These are phyloP conservation scores for Heimioporus sp. DNA, from an alignment of 768 basidiomycete species.

Conservation along the genomic window DNA sequence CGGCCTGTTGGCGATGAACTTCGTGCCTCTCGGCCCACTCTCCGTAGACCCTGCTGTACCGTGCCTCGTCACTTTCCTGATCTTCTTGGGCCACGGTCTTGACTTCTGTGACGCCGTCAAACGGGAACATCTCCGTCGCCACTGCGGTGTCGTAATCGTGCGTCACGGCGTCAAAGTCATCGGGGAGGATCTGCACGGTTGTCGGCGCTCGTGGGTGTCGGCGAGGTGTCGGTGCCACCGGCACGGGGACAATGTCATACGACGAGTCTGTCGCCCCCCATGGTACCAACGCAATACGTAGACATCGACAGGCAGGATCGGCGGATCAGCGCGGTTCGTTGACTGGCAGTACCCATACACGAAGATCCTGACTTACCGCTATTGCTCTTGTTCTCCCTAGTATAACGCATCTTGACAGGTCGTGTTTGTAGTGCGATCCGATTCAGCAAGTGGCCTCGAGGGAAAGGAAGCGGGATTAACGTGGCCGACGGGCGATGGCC, in stretches of 20 bases:
- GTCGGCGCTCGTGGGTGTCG: constrained; percentile 31
- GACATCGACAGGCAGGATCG: constrained; percentile 15
- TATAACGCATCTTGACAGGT: constrained; percentile 19
- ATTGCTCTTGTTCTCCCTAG: constrained; percentile 23
- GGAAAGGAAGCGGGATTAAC: not conserved
- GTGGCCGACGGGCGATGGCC: not conserved
- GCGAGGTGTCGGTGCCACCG: constrained; percentile 6
- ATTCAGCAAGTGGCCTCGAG: not conserved
- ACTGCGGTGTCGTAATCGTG: constrained; percentile 27
- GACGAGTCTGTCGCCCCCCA: constrained; percentile 28
- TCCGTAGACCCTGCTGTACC: constrained; percentile 31
- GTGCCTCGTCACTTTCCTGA: not conserved
- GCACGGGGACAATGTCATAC: constrained; percentile 28
- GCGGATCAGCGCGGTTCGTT: constrained; percentile 7
- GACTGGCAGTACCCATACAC: not conserved
- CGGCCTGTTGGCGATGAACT: constrained; percentile 22
- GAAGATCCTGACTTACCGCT: constrained; percentile 22
- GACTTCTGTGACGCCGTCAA: constrained; percentile 25
- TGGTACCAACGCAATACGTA: not conserved
- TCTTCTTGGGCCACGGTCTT: constrained; percentile 2
- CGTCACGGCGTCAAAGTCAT: constrained; percentile 31
- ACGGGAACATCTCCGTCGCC: constrained; percentile 21
- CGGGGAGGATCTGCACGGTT: constrained; percentile 29
- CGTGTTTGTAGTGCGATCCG: not conserved
- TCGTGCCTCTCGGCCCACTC: constrained; percentile 32